Conservation (phyloP, 2,329 filamentous ascomycete genomes). For the Monosporascus sp. region DNA sequence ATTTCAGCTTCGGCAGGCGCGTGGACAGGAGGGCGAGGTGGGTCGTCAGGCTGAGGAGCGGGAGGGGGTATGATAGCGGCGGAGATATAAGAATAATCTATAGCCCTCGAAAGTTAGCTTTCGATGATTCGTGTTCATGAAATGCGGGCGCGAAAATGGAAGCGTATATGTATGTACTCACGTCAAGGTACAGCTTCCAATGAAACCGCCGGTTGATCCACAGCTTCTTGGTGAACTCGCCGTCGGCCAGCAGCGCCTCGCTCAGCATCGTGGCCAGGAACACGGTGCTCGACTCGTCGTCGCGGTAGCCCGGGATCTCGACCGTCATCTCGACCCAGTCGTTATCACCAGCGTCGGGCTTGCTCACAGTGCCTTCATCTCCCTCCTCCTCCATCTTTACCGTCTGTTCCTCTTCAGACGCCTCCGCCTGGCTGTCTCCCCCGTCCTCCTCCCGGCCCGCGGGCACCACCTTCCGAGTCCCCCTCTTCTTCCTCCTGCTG, state of each 20-base stretch:
- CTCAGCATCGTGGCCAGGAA: constrained; percentile 84
- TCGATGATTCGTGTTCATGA: background rate
- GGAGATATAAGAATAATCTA: constrained; percentile 92
- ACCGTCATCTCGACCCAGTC: constrained; percentile 89
- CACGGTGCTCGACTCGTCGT: constrained; percentile 85
- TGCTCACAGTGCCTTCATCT: constrained; percentile 22
- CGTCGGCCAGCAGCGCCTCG: constrained; percentile 76
- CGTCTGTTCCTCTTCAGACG: constrained; percentile 31
- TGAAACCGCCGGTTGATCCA: constrained; percentile 90
- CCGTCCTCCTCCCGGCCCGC: constrained; percentile 26
- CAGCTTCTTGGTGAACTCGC: constrained; percentile 63
- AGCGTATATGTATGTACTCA: constrained; percentile 47
- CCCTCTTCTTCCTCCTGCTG: constrained; percentile 17
- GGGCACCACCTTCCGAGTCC: constrained; percentile 27
- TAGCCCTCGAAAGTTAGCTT: background rate
- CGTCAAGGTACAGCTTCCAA: constrained; percentile 94
- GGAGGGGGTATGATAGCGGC: constrained; percentile 86
- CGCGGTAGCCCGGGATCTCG: constrained; percentile 84
- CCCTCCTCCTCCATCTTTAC: constrained; percentile 18
- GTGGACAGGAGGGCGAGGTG: constrained; percentile 90
- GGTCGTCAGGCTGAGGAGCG: constrained; percentile 85
- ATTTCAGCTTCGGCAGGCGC: constrained; percentile 77
- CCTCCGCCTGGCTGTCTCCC: constrained; percentile 32
- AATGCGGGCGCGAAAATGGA: constrained; percentile 1
- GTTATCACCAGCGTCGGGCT: constrained; percentile 36